phyloP scores from a whole-genome alignment of 768 basidiomycete genomes.

The Gloeostereum incarnatum region DNA sequence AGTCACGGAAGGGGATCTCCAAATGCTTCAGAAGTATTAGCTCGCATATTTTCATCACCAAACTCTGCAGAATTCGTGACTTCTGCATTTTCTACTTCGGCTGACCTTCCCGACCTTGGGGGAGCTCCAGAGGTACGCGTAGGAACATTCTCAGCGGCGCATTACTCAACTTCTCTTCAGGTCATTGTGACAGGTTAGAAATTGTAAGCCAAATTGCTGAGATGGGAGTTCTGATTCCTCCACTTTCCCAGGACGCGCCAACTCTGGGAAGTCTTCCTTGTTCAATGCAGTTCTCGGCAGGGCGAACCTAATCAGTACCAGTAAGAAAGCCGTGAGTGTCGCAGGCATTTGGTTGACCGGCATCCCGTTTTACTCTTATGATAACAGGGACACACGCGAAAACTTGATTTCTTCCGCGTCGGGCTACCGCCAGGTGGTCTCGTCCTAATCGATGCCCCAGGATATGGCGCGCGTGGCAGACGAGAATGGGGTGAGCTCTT shows the following conservation, averaged over 20 bases:
- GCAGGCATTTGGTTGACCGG: background rate
- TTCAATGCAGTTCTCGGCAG: slow-evolving; percentile 61
- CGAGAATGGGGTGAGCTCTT: slow-evolving; percentile 71
- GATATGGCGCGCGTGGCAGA: slow-evolving; percentile 68
- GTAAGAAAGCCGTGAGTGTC: slow-evolving; percentile 58
- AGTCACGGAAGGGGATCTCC: too few relatives aligned
- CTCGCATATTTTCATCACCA: too few relatives aligned
- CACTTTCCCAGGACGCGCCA: slow-evolving; percentile 61
- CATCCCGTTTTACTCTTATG: background rate
- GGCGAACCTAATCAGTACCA: slow-evolving; percentile 46
- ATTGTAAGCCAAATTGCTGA: too few relatives aligned
- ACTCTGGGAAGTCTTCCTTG: slow-evolving; percentile 69
- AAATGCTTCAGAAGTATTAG: too few relatives aligned
- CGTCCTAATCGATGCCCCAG: slow-evolving; percentile 71
- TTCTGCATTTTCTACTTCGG: too few relatives aligned
- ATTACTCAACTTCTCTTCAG: too few relatives aligned
- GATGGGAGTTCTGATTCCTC: too few relatives aligned
- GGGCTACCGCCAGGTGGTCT: slow-evolving; percentile 48
- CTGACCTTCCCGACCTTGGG: too few relatives aligned
- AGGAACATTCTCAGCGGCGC: too few relatives aligned
- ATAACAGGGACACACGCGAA: slow-evolving; percentile 57
- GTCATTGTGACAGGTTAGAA: too few relatives aligned
- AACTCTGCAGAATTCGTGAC: too few relatives aligned
- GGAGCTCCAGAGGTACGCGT: too few relatives aligned
- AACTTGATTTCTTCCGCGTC: slow-evolving; percentile 67